Evolutionary conservation across 73 alveolate species (phyloP), one percentile per base, ranked within the genome.

Genomic region (Stentor coeruleus): DNA sequence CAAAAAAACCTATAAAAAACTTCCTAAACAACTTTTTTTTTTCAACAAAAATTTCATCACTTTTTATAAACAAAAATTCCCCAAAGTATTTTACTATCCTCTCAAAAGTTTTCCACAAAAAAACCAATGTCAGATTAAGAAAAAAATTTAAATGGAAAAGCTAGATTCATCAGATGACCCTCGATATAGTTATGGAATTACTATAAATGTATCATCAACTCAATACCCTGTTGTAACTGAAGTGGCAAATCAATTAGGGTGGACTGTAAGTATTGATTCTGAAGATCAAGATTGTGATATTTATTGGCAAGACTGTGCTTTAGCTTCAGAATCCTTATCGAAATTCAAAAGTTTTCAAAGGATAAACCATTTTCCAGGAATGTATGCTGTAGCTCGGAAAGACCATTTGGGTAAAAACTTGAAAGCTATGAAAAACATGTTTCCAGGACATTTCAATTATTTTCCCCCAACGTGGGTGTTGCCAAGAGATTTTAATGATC

Each of bases 371-470:
- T 89, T 92, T 57, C 95, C 97, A n/a, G 97, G 97, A 26, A 90
- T 92, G 57, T 80, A 92, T 35, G 57, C 82, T 58, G 59, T 92
- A 0, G 91, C 95, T 0, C 74, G 91, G 76, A 92, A 92, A 80
- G 91, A 92, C 77, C 81, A 82, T 39, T 81, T 92, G 26, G 94
- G 93, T 30, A 72, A 83, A 35, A 91, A 92, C 84, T 82, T 94
- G 55, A 77, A 86, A 39, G 91, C 81, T 60, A 84, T 94, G 94
- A 57, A 89, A 58, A 57, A 74, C 58, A 36, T 82, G 79, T 88
- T 59, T 75, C 99, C 99, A 3, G 92, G 92, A 3, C 95, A 91
- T 33, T 95, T 82, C 85, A 89, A 94, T 77, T 96, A 90, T 89
- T 90, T 86, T 58, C 98, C 98, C 2, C 90, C 87, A 74, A 90